phyloP scores from a whole-genome alignment of 169 alveolate genomes.

The Eimeria acervulina region DNA sequence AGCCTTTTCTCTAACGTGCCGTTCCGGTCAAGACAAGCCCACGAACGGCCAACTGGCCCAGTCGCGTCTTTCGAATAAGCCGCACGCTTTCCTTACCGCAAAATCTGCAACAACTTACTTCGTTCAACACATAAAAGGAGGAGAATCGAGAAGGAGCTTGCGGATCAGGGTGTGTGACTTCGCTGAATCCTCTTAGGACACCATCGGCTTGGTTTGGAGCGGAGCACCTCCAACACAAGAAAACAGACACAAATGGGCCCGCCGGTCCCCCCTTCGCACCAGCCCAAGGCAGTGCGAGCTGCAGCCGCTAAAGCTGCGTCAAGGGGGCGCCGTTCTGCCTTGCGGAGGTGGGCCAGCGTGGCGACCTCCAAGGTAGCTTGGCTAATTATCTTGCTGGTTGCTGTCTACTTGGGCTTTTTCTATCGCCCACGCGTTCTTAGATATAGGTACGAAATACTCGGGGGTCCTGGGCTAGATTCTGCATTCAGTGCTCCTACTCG shows the following conservation, averaged over 20 bases:
- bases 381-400: constrained; percentile 1
- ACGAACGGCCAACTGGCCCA: neutral
- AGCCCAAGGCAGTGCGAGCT: constrained; percentile 33
- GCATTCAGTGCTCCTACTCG: constrained; percentile 66
- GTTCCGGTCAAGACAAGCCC: neutral
- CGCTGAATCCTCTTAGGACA: neutral
- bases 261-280: neutral
- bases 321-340: constrained; percentile 43
- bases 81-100: neutral
- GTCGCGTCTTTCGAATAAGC: neutral
- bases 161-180: neutral
- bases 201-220: constrained; percentile 17
- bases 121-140: neutral
- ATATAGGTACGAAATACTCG: constrained; percentile 24
- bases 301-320: constrained; percentile 65
- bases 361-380: constrained; percentile 13
- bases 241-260: neutral
- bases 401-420: constrained; percentile 63
- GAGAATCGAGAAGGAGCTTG: neutral
- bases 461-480: constrained; percentile 54
- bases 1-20: neutral
- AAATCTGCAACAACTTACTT: neutral
- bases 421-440: constrained; percentile 36
- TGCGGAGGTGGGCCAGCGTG: constrained; percentile 30
- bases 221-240: neutral